Evolutionary conservation across 805 yeast genomes (phyloP).

Genomic region (Alloascoidea africana): DNA sequence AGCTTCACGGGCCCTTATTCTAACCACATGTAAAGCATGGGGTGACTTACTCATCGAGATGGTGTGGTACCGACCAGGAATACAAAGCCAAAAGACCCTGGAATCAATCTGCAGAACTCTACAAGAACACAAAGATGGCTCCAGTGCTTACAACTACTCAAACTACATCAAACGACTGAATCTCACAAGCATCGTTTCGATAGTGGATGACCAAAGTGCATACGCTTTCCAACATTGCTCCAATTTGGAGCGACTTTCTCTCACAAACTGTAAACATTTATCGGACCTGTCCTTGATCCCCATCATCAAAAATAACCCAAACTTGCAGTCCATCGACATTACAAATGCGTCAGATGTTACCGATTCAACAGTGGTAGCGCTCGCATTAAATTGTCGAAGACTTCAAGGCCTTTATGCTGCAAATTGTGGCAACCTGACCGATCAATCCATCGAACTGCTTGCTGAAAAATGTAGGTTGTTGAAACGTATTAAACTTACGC

Average conservation of each 20-base stretch:
- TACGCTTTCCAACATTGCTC: conserved; percentile 45
- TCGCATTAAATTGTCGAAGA: conserved; percentile 58
- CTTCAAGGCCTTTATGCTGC: conserved; percentile 87
- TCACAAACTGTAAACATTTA: conserved; percentile 63
- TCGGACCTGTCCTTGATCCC: conserved; percentile 44
- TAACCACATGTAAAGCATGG: neutral
- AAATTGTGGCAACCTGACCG: conserved; percentile 59
- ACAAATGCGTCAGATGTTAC: conserved; percentile 56
- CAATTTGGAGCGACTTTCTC: conserved; percentile 71
- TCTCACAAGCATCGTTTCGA: conserved; percentile 54
- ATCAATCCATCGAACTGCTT: conserved; percentile 42
- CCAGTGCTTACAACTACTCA: neutral
- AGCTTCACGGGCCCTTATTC: neutral
- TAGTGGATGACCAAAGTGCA: conserved; percentile 51
- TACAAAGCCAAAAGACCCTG: neutral
- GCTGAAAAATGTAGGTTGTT: conserved; percentile 54
- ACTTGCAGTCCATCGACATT: conserved; percentile 74
- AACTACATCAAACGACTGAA: conserved; percentile 56
- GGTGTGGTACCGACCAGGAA: neutral
- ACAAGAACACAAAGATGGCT: neutral
- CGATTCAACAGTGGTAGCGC: conserved; percentile 55
- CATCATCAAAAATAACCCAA: conserved; percentile 48
- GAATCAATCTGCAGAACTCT: neutral
- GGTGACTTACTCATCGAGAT: neutral
- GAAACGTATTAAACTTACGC: conserved; percentile 71